Evolutionary conservation across 1,284 basidiomycete species (phyloP).

Genomic region (Cutaneotrichosporon cavernicola): DNA sequence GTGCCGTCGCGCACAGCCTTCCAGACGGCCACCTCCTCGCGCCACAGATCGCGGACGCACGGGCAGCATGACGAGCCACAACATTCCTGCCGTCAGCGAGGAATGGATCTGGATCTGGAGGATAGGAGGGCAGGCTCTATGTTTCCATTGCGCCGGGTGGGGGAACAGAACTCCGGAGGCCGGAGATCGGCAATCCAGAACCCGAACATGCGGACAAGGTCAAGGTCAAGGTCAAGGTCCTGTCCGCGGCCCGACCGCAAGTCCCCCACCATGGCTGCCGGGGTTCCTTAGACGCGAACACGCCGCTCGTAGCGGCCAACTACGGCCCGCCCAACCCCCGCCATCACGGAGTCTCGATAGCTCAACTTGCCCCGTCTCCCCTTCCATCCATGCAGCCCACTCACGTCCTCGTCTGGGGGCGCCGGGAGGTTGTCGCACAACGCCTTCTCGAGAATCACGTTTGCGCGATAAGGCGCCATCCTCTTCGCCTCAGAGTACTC

Average conservation of each 20-base stretch:
- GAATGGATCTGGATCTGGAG: neutral
- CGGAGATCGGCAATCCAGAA: no score
- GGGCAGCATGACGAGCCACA: slow-evolving; percentile 28
- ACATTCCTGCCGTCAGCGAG: slow-evolving; percentile 20
- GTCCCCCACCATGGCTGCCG: no score
- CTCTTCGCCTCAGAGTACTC: slow-evolving; percentile 25
- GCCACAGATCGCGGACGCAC: slow-evolving; percentile 27
- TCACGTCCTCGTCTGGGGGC: slow-evolving; percentile 24
- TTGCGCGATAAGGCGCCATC: slow-evolving; percentile 21
- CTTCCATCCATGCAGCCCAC: slow-evolving; percentile 3
- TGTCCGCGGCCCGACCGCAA: no score
- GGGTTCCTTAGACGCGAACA: no score
- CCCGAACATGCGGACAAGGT: no score
- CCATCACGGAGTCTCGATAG: no score
- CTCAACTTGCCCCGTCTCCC: neutral
- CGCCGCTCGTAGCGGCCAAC: no score
- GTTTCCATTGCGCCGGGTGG: no score
- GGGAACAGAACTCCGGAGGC: no score
- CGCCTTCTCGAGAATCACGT: slow-evolving; percentile 24
- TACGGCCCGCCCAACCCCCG: no score
- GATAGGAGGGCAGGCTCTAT: no score
- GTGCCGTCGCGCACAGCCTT: slow-evolving; percentile 22
- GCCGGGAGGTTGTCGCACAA: slow-evolving; percentile 11
- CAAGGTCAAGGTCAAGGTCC: no score
- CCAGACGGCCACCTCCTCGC: slow-evolving; percentile 27